Percentiles rank a stretch among this genome's conserved stretches.
phyloP scores from a whole-genome alignment of 768 basidiomycete genomes.

The Leccinum rimulosum region DNA sequence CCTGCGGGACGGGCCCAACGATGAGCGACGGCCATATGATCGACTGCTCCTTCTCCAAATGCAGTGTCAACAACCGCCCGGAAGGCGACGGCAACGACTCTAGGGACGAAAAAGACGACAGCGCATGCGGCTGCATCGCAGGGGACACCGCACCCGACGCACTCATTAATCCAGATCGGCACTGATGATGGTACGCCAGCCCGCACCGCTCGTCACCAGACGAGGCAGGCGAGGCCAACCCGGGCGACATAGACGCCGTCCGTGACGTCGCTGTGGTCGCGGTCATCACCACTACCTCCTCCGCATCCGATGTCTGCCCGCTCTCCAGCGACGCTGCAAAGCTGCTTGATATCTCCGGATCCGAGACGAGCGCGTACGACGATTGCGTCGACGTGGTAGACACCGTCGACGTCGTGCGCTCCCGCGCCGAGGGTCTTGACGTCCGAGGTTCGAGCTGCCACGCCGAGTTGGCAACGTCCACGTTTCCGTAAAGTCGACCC shows the following conservation, averaged over 20 bases:
- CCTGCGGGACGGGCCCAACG: constrained; percentile 65
- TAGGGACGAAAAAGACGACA: constrained; percentile 75
- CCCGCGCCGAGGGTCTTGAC: constrained; percentile 51
- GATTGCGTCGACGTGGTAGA: constrained; percentile 78
- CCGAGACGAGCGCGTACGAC: constrained; percentile 80
- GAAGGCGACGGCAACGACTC: constrained; percentile 48
- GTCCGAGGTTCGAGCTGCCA: constrained; percentile 80
- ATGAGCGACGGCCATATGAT: constrained; percentile 83
- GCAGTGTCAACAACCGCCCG: constrained; percentile 72
- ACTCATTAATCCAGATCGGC: constrained; percentile 12
- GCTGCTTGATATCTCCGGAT: constrained; percentile 80
- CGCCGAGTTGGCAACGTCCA: constrained; percentile 62
- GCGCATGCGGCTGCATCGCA: constrained; percentile 50
- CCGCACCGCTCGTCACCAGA: constrained; percentile 52
- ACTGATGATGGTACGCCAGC: constrained; percentile 9
- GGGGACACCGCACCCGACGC: constrained; percentile 58
- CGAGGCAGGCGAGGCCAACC: constrained; percentile 58
- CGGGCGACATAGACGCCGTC: constrained; percentile 42
- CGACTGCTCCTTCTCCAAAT: constrained; percentile 76
- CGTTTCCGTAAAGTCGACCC: constrained; percentile 72
- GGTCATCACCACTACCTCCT: constrained; percentile 44
- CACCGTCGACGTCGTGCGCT: constrained; percentile 71
- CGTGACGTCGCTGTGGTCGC: not conserved
- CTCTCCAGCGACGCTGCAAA: constrained; percentile 82
- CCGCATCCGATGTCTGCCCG: constrained; percentile 66